Base-by-base conservation (phyloP, 768 basidiomycete genomes). In the Termitomyces sp. region DNA sequence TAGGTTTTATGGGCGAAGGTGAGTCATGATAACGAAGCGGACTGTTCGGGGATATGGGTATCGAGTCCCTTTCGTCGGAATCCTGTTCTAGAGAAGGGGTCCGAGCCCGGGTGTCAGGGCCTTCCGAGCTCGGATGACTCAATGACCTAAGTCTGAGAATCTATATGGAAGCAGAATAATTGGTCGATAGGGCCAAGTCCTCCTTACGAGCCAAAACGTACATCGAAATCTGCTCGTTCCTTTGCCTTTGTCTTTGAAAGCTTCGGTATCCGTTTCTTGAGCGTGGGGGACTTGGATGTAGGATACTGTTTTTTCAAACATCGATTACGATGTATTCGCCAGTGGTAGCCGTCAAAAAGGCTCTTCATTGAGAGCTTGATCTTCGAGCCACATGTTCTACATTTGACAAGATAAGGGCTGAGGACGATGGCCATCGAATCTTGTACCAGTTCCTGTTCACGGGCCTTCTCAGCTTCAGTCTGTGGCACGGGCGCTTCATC, bases 311-410 rank as follows among this genome's bases (percentile, higher is more conserved):
- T 80, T 70, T 79, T 83, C 56, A 82, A 67, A 68, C 88, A 89
- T 33, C 86, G 77, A 43, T 75, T 75, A 35, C 82, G 77, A 66
- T 89, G 88, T 63, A 81, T 85, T 48, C 72, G 68, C 88, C 88
- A 89, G 69, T 89, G 87, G 65, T 80, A 81, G 33, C 79, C 77
- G 64, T 89, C 88, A 64, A 79, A 89, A 23, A 76, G 75, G 69
- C 84, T 86, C 71, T 88, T 89, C 35, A 76, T 70, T 16, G 87
- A 88, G 30, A 89, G 80, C 68, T 87, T 87, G 71, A 89, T 88
- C 14, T 74, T 71, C 32, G 66, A 71, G 40, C 77, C 74, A 69
- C 88, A 89, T 55, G 77, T 77, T 61, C 72, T 74, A 72, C 87
- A 88, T 56, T 75, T 73, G 53, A 86, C 82, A 55, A 75, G 75